Percentiles rank a stretch among this genome's conserved stretches.
Evolutionary conservation across 139 green algal species (phyloP).

Genomic region (Diplosphaera chodatii): DNA sequence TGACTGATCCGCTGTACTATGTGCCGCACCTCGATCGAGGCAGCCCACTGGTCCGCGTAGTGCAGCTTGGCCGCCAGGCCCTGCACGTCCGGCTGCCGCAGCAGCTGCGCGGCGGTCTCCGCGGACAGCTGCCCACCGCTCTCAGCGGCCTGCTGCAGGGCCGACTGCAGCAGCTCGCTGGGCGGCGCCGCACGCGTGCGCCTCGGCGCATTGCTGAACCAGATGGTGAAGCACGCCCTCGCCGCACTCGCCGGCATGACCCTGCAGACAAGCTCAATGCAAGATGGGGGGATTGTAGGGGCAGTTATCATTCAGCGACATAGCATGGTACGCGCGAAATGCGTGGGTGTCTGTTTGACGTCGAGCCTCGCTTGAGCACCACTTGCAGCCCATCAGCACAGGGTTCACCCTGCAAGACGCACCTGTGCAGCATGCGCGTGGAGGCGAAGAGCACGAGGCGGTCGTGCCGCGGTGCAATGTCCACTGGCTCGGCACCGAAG

Average conservation of each 20-base stretch:
- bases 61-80: conserved; percentile 42
- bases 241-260: conserved; percentile 30
- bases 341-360: too few species aligned
- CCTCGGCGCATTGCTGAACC: conserved; percentile 44
- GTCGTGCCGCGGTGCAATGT: conserved; percentile 47
- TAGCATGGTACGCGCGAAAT: too few species aligned
- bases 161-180: not conserved
- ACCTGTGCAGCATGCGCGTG: conserved; percentile 65
- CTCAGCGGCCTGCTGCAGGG: not conserved
- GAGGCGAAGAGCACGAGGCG: conserved; percentile 69
- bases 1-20: too few species aligned
- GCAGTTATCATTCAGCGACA: too few species aligned
- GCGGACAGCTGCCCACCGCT: too few species aligned
- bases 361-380: too few species aligned
- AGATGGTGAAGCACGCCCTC: conserved; percentile 70
- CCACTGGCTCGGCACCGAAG: conserved; percentile 40
- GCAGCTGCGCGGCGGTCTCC: conserved; percentile 17
- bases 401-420: too few species aligned
- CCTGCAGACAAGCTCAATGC: conserved; percentile 9
- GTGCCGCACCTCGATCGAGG: conserved; percentile 24
- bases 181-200: too few species aligned
- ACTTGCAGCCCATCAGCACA: too few species aligned
- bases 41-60: conserved; percentile 42
- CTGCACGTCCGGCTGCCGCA: conserved; percentile 36
- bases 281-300: too few species aligned